Percentiles rank a stretch among this genome's conserved stretches.
These are phyloP conservation scores for Datura wrightii DNA, from an alignment of 257 asterid species.

Conservation along the genomic window DNA sequence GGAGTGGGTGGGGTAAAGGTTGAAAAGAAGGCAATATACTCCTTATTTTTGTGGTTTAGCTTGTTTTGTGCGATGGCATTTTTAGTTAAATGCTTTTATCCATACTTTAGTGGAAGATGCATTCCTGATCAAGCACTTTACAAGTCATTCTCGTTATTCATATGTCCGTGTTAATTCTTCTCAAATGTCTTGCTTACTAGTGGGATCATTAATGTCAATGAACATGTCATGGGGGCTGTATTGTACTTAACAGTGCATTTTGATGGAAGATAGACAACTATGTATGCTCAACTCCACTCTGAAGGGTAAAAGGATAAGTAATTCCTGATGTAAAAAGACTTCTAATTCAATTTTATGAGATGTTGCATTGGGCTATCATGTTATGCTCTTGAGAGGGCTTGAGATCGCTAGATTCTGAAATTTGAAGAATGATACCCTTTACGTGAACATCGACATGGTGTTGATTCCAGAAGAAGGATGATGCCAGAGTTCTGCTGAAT, in stretches of 20 bases:
- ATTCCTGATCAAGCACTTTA: slow-evolving; percentile 10
- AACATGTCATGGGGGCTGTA: not conserved
- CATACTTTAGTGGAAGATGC: not conserved
- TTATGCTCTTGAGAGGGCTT: not conserved
- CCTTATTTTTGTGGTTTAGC: not conserved
- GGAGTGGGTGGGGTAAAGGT: not conserved
- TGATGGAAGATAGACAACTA: not conserved
- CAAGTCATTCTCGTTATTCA: slow-evolving; percentile 1
- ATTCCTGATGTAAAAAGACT: not conserved
- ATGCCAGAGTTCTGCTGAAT: not conserved
- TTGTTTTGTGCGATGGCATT: not conserved
- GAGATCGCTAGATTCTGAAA: not conserved
- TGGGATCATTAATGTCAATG: not conserved
- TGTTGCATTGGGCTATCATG: not conserved
- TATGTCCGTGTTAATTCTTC: slow-evolving; percentile 10
- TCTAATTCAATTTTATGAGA: slow-evolving; percentile 8
- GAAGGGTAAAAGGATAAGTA: not conserved
- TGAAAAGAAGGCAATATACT: slow-evolving; percentile 9
- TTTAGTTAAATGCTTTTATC: not conserved
- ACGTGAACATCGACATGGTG: not conserved
- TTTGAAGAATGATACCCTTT: slow-evolving; percentile 8
- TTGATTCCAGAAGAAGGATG: not conserved
- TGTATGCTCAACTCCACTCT: not conserved
- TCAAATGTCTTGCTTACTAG: not conserved
- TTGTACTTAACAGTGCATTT: not conserved